Evolutionary conservation across 257 asterid species (phyloP).

Genomic region (Striga asiatica): DNA sequence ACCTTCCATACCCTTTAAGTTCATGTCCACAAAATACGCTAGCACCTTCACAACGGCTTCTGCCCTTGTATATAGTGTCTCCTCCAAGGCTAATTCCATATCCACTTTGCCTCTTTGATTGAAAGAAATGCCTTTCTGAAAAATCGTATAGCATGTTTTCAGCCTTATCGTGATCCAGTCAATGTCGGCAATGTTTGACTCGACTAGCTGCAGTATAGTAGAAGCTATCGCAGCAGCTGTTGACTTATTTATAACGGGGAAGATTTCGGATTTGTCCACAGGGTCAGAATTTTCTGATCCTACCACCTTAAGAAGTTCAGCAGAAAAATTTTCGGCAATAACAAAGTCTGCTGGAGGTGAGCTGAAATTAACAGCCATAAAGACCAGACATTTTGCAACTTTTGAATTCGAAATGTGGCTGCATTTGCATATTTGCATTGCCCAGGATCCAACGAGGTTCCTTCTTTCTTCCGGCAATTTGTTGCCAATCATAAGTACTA

Average conservation of each 20-base stretch:
- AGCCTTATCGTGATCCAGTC: constrained; percentile 51
- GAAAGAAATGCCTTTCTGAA: constrained; percentile 34
- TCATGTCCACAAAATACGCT: constrained; percentile 58
- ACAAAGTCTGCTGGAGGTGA: constrained; percentile 52
- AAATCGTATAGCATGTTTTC: constrained; percentile 36
- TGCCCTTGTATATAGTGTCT: constrained; percentile 50
- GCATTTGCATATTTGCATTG: constrained; percentile 38
- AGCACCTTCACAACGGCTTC: constrained; percentile 54
- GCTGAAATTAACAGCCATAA: constrained; percentile 38
- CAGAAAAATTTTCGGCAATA: constrained; percentile 46
- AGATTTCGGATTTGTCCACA: constrained; percentile 37
- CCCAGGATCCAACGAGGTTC: constrained; percentile 52
- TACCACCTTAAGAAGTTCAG: constrained; percentile 43
- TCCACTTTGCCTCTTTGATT: constrained; percentile 29
- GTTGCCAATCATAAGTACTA: constrained; percentile 45
- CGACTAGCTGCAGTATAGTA: constrained; percentile 44
- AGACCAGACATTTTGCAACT: constrained; percentile 49
- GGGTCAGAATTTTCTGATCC: constrained; percentile 41
- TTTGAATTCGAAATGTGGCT: constrained; percentile 38
- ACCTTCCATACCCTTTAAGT: constrained; percentile 46
- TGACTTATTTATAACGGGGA: constrained; percentile 44
- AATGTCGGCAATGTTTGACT: constrained; percentile 44
- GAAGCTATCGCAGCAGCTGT: constrained; percentile 53
- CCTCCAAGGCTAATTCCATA: constrained; percentile 48
- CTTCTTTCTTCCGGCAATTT: constrained; percentile 43